Percentiles rank a stretch among this genome's conserved stretches.
Evolutionary conservation across 1,284 basidiomycete species (phyloP).

Genomic region (Papiliotrema flavescens): DNA sequence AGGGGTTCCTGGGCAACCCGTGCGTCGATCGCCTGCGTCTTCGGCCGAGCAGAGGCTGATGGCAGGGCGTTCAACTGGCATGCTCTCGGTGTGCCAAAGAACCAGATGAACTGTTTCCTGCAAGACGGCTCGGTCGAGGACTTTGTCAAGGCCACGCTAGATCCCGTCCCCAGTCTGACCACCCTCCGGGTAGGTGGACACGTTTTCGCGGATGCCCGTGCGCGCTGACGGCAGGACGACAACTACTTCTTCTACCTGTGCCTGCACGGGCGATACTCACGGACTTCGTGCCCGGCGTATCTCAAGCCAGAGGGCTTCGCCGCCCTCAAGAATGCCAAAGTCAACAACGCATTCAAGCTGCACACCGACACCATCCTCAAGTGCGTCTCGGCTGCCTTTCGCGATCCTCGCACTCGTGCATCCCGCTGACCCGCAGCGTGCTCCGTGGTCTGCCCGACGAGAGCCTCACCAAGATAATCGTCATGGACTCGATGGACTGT

Average conservation of each 20-base stretch:
- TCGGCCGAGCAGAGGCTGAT: neutral
- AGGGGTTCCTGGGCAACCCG: slow-evolving; percentile 59
- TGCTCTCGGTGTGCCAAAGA: slow-evolving; percentile 71
- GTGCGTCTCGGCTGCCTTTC: slow-evolving; percentile 50
- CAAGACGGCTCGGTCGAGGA: slow-evolving; percentile 62
- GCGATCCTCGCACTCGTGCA: neutral
- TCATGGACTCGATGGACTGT: slow-evolving; percentile 79
- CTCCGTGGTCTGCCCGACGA: slow-evolving; percentile 57
- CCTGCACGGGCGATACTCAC: slow-evolving; percentile 63
- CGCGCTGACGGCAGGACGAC: slow-evolving; percentile 44
- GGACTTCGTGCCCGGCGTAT: slow-evolving; percentile 68
- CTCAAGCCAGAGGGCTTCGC: slow-evolving; percentile 66
- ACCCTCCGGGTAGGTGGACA: slow-evolving; percentile 49
- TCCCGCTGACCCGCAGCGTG: slow-evolving; percentile 50
- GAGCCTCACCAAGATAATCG: slow-evolving; percentile 62
- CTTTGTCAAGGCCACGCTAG: slow-evolving; percentile 62
- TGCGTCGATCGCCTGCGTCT: slow-evolving; percentile 8
- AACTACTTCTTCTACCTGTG: slow-evolving; percentile 70
- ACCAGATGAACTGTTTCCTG: slow-evolving; percentile 68
- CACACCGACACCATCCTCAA: slow-evolving; percentile 76
- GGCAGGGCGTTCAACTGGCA: slow-evolving; percentile 69
- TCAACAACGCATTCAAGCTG: slow-evolving; percentile 63
- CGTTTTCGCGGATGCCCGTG: neutral
- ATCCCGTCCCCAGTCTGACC: slow-evolving; percentile 59
- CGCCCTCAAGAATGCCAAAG: slow-evolving; percentile 54